Base-by-base conservation (phyloP, 495 filamentous ascomycete genomes). In the Penicillium nucicola region DNA sequence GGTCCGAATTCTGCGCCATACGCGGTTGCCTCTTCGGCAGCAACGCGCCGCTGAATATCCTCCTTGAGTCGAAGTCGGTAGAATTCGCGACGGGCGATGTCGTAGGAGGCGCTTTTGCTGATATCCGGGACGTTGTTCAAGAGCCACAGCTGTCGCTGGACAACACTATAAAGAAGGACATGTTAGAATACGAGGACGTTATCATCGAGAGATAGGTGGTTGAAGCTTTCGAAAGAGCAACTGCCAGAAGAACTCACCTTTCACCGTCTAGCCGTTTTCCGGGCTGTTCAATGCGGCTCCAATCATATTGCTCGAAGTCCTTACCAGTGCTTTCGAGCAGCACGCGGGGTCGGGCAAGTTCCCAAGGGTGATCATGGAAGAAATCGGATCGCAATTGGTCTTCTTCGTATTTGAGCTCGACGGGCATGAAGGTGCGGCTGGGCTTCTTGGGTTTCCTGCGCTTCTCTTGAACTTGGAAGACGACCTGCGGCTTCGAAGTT, bases 331-430 rank as follows among this genome's bases (percentile, higher is more conserved):
- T 78, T 71, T 98, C 93, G 11, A 96, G 71, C 20, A 98, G 68
- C 53, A 96, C 77, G 56, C 85, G 78, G 43, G 93, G 93, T 55
- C 93, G 79, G 23, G 95, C 93, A 60, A 98, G 76, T 66, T 98
- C 93, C 93, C 93, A 98, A 4, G 93, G 93, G 70, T 98, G 93
- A 67, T 98, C 92, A 52, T 76, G 77, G 74, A 86, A 97, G 74
- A 97, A 98, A 22, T 86, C 73, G 48, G 61, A 74, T 42, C 93
- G 85, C 57, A 97, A 74, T 53, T 76, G 69, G 67, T 98, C 95
- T 67, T 98, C 93, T 39, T 90, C 88, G 66, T 91, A 95, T 45
- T 76, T 76, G 44, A 98, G 83, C 47, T 74, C 62, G 42, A 90
- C 80, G 5, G 93, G 93, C 58, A 84, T 79, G 72, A 90, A 97